These are phyloP conservation scores for Neurospora sp. DNA, from an alignment of 495 filamentous ascomycete genomes.

Conservation along the genomic window DNA sequence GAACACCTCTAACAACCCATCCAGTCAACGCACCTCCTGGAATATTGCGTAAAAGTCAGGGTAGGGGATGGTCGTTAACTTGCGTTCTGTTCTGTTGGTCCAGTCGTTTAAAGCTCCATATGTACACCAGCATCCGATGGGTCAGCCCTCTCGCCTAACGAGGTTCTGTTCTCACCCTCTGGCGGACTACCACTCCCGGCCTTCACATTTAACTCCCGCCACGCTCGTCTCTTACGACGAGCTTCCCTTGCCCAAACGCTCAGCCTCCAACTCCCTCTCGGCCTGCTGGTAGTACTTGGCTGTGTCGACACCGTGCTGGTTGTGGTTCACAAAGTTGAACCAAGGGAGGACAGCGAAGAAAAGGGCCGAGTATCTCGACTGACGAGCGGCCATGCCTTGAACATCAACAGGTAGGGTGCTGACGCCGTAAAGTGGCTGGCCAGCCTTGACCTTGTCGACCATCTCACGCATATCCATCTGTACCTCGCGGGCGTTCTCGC, in stretches of 20 bases:
- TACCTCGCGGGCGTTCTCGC: constrained; percentile 80
- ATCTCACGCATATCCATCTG: constrained; percentile 98
- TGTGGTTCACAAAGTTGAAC: constrained; percentile 98
- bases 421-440: constrained; percentile 81
- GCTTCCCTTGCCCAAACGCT: constrained; percentile 34
- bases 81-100: background rate
- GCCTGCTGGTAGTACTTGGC: constrained; percentile 96
- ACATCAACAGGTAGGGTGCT: constrained; percentile 70
- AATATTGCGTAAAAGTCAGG: background rate
- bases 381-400: constrained; percentile 86
- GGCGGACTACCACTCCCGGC: background rate
- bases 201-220: background rate
- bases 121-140: constrained; percentile 17
- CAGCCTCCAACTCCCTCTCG: constrained; percentile 85
- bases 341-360: constrained; percentile 79
- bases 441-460: constrained; percentile 86
- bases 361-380: constrained; percentile 80
- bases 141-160: constrained; percentile 3
- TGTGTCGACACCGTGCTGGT: constrained; percentile 94
- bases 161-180: constrained; percentile 1
- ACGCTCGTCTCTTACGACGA: background rate
- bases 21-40: background rate
- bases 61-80: background rate
- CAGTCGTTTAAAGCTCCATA: constrained; percentile 17
- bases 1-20: background rate